Evolutionary conservation across 2,329 filamentous ascomycete species (phyloP).

Genomic region (Exophiala calicioides): DNA sequence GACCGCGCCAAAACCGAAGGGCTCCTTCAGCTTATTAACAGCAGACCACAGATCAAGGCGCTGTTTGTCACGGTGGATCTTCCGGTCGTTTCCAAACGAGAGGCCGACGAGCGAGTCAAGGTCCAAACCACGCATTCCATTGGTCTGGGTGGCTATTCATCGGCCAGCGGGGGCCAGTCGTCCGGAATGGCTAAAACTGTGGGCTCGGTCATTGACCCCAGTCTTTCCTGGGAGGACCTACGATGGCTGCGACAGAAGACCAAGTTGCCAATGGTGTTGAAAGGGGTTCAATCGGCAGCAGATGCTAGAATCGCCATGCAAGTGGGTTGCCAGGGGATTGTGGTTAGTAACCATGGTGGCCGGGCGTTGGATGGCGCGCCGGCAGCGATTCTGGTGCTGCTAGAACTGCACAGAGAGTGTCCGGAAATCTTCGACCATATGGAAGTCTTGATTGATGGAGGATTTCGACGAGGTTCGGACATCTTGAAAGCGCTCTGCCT

Average conservation of each 20-base stretch:
- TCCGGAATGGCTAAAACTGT: constrained; percentile 48
- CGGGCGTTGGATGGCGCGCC: constrained; percentile 50
- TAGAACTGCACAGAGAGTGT: constrained; percentile 61
- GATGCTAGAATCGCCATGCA: constrained; percentile 56
- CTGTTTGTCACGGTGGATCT: constrained; percentile 56
- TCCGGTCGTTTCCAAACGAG: constrained; percentile 56
- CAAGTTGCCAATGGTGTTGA: constrained; percentile 55
- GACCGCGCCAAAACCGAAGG: constrained; percentile 54
- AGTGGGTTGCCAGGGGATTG: constrained; percentile 55
- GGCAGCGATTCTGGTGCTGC: constrained; percentile 58
- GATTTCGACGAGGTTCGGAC: constrained; percentile 56
- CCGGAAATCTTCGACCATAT: constrained; percentile 40
- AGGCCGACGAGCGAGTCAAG: constrained; percentile 58
- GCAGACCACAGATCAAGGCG: constrained; percentile 48
- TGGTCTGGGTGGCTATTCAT: constrained; percentile 6
- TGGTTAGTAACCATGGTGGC: constrained; percentile 62
- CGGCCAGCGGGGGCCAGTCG: constrained; percentile 53
- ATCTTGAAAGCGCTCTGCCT: constrained; percentile 57
- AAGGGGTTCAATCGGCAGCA: constrained; percentile 58
- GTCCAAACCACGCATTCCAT: constrained; percentile 18
- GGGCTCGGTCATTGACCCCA: constrained; percentile 52
- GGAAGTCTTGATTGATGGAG: constrained; percentile 57
- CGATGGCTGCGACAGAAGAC: constrained; percentile 54
- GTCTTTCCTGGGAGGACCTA: constrained; percentile 56
- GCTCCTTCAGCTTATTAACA: constrained; percentile 53